These are phyloP conservation scores for Pestalotiopsis sp. DNA, from an alignment of 2,329 filamentous ascomycete genomes.

Conservation along the genomic window DNA sequence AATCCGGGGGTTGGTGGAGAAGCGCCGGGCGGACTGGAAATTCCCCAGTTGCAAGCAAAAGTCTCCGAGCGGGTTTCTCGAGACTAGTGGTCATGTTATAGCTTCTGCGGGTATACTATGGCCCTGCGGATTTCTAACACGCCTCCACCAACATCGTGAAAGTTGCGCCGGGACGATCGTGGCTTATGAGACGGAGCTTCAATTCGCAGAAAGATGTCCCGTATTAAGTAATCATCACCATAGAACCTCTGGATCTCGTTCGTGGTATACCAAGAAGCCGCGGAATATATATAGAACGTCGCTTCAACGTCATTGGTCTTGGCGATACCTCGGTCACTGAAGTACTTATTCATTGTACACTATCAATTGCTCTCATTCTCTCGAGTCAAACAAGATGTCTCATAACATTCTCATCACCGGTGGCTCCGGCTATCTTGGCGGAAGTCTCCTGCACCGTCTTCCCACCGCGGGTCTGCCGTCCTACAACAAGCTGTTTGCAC, in stretches of 20 bases:
- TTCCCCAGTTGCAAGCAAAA: neutral
- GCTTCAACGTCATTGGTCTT: neutral
- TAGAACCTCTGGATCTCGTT: neutral
- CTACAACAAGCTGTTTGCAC: constrained; percentile 46
- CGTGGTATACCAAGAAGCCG: neutral
- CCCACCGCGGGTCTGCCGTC: constrained; percentile 37
- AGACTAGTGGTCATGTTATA: neutral
- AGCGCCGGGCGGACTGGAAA: neutral
- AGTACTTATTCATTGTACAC: neutral
- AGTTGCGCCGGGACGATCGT: neutral
- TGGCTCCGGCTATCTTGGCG: constrained; percentile 55
- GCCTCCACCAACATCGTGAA: neutral
- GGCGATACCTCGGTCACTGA: neutral
- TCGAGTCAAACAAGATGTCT: constrained; percentile 19
- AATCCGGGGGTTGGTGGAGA: neutral
- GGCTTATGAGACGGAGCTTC: neutral
- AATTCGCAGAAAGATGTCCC: neutral
- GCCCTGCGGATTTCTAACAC: neutral
- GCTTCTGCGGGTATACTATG: neutral
- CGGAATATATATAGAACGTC: neutral
- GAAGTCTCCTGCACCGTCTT: constrained; percentile 46
- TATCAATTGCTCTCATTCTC: no score
- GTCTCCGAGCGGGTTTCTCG: neutral
- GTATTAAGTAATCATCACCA: constrained; percentile 1
- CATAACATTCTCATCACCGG: constrained; percentile 52